Evolutionary conservation across 306 rosid genomes (phyloP), one percentile per base, ranked within the genome.

Genomic region (Cicer arietinum): DNA sequence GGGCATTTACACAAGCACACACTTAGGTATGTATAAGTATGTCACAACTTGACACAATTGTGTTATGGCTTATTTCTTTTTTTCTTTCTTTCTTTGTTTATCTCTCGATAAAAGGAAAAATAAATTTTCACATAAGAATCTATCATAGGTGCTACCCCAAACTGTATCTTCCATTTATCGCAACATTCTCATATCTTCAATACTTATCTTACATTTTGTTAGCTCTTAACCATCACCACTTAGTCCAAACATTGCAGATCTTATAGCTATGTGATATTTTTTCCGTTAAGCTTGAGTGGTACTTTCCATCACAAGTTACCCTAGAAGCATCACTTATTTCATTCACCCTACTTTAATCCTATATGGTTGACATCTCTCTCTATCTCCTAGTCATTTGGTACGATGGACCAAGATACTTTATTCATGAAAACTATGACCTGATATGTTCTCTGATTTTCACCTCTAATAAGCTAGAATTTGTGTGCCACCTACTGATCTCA

Each of bases 401-500:
- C 12, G 45, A 60, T 35, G 66, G 17, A 35, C 43, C 16, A 60
- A 35, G 66, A 13, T 60, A 12, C 66, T 57, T 60, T 6, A 60
- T 12, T 7, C 43, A 60, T 37, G 67, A 61, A n/a, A 37, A 62
- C 11, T 39, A 9, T 37, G 8, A 61, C 25, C 39, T 62, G 67
- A 62, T 37, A 35, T 30, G 11, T 59, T 59, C 17, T 61, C 67
- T 61, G 6, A n/a, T 41, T 64, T 42, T 64, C n/a, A 41, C 8
- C 13, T 16, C 35, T 64, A 64, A 64, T 64, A 64, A 64, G 37
- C 69, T 8, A 16, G 50, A 64, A 41, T 16, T 17, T 16, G 69
- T 5, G 35, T 43, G 69, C 51, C 51, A 16, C 50, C 39, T 42
- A 41, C 14, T 41, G 30, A 35, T 40, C 30, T 40, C 25, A 43